Evolutionary conservation across 2,329 filamentous ascomycete species (phyloP).

Genomic region (Aureobasidium vineae): DNA sequence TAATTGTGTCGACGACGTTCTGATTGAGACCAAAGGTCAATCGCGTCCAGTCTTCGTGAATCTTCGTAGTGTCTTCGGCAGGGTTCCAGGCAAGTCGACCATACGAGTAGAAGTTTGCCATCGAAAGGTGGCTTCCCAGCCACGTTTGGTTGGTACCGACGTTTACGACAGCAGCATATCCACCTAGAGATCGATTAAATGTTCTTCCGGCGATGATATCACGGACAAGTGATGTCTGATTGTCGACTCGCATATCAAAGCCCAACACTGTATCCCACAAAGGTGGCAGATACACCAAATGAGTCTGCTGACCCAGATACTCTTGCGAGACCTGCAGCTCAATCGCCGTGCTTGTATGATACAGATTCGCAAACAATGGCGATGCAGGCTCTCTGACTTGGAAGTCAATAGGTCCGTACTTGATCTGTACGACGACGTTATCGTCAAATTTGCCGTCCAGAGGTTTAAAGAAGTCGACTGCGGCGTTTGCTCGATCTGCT

Average conservation of each 20-base stretch:
- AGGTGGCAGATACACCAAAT: conserved; percentile 66
- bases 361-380: conserved; percentile 59
- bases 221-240: conserved; percentile 54
- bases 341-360: conserved; percentile 53
- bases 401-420: conserved; percentile 72
- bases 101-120: conserved; percentile 71
- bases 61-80: conserved; percentile 45
- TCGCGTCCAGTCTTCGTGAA: conserved; percentile 65
- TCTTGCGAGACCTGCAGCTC: conserved; percentile 68
- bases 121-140: conserved; percentile 66
- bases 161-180: conserved; percentile 66
- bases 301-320: conserved; percentile 68
- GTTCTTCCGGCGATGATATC: conserved; percentile 61
- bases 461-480: conserved; percentile 63
- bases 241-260: conserved; percentile 63
- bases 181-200: conserved; percentile 58
- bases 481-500: conserved; percentile 67
- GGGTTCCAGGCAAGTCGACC: conserved; percentile 67
- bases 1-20: conserved; percentile 58
- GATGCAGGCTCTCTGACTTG: conserved; percentile 67
- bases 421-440: conserved; percentile 71
- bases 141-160: conserved; percentile 65
- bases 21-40: conserved; percentile 61
- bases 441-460: conserved; percentile 66
- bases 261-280: conserved; percentile 67